Percentiles rank a stretch among this genome's conserved stretches.
Evolutionary conservation across 163 green algal genomes (phyloP).

Genomic region (Scenedesmus sp.): DNA sequence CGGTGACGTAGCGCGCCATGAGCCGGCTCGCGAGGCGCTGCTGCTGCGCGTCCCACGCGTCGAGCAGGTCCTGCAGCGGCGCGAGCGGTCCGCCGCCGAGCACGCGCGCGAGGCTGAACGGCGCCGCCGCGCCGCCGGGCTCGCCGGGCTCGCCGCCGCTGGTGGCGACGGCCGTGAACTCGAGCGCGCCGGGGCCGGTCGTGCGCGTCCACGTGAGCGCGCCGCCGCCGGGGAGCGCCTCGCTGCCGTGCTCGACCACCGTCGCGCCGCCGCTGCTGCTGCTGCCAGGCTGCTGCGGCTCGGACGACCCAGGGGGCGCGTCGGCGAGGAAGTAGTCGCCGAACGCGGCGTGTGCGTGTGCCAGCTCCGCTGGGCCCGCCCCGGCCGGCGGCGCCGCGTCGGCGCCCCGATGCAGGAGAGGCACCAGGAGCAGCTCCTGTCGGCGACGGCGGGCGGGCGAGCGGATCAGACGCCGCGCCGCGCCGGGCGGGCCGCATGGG

Average conservation of each 20-base stretch:
- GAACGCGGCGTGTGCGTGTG: too few relatives aligned
- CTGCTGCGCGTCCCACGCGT: constrained; percentile 21
- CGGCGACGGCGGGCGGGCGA: too few relatives aligned
- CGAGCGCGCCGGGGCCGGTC: neutral
- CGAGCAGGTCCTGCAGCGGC: constrained; percentile 9
- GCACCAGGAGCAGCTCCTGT: too few relatives aligned
- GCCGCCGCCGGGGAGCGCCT: neutral
- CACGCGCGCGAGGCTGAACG: too few relatives aligned
- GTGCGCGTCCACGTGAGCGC: constrained; percentile 1
- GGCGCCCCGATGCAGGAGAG: too few relatives aligned
- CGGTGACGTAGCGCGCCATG: neutral
- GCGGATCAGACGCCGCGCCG: too few relatives aligned
- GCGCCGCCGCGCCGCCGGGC: neutral
- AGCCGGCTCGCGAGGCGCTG: constrained; percentile 16
- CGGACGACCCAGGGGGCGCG: too few relatives aligned
- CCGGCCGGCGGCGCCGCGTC: too few relatives aligned
- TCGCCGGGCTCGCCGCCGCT: neutral
- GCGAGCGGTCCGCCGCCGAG: neutral
- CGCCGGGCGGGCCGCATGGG: too few relatives aligned
- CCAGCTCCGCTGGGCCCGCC: too few relatives aligned
- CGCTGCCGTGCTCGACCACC: neutral
- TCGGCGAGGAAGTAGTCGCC: too few relatives aligned
- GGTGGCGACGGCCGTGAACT: neutral
- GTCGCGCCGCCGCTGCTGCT: neutral
- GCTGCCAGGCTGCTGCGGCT: too few relatives aligned